Evolutionary conservation across 306 rosid genomes (phyloP), one percentile per base, ranked within the genome.

Genomic region (Trichosanthes cucumerina): DNA sequence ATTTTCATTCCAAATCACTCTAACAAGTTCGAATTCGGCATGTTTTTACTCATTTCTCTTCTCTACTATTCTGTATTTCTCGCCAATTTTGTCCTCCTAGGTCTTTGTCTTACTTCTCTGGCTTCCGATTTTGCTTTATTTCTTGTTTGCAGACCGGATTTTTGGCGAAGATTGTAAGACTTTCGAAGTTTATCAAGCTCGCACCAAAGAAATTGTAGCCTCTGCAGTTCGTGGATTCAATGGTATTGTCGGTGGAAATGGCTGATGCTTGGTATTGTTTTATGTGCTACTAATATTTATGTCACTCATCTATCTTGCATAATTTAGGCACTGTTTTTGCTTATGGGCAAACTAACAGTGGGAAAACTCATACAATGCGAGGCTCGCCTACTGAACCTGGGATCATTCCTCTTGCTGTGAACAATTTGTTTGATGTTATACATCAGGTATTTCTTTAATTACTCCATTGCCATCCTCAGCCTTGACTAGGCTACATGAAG

Each of bases 331-430:
- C 97, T 62, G 97, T 95, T 52, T 95, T 95, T 65, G 98, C 98
- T 60, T 95, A 95, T 41, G 98, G 97, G 54, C 98, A 95, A 84
- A 95, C 98, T 4, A 95, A 95, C 60, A 95, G 98, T 76, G 97
- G 98, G 41, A 95, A 95, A 86, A 95, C 98, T 36, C 82, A 92
- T 74, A 95, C 97, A 0, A 95, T 95, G 93, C 89, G 97, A 53
- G 98, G 98, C 58, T 87, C 92, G 2, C 83, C 83, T 57, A 76
- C 71, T 18, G 96, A 95, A 77, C 95, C 88, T 0, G 98, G 97
- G 54, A 91, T 95, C n/a, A 95, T 95, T 85, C 98, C 97, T 80
- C 97, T 86, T 46, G 90, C 97, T 0, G 97, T 92, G 39, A 86
- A 66, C 39, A 94, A 92, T 69, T 78, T 92, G 85, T 95, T 95